Conservation (phyloP, 148 eudicot genomes). For the Cornus florida region DNA sequence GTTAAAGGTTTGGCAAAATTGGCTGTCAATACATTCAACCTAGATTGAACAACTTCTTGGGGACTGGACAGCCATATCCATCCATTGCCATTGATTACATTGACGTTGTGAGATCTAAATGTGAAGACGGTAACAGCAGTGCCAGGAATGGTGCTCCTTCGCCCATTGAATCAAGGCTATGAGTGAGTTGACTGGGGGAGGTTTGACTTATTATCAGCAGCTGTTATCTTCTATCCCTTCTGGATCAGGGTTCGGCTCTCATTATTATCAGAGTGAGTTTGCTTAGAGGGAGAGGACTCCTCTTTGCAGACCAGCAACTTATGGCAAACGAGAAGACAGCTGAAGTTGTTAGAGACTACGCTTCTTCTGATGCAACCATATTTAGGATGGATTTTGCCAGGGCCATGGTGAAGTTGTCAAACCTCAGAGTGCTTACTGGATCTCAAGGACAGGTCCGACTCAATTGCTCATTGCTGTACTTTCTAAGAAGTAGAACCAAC, state of each 20-base stretch:
- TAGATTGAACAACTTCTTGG: conserved; percentile 29
- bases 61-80: conserved; percentile 38
- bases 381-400: too few species aligned
- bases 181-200: too few species aligned
- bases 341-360: too few species aligned
- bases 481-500: too few species aligned
- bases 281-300: conserved; percentile 45
- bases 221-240: conserved; percentile 26
- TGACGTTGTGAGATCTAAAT: conserved; percentile 23
- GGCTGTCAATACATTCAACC: conserved; percentile 39
- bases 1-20: conserved; percentile 47
- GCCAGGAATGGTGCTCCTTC: too few species aligned
- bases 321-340: too few species aligned
- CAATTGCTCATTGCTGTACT: too few species aligned
- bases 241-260: conserved; percentile 35
- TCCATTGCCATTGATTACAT: conserved; percentile 32
- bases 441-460: too few species aligned
- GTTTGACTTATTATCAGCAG: conserved; percentile 2
- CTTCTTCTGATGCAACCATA: too few species aligned
- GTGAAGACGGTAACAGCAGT: conserved; percentile 12
- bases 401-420: too few species aligned
- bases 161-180: too few species aligned
- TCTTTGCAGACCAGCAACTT: conserved; percentile 34
- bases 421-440: too few species aligned
- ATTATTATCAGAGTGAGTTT: conserved; percentile 40